phyloP scores from a whole-genome alignment of 768 basidiomycete genomes.

The Collybia sordida region DNA sequence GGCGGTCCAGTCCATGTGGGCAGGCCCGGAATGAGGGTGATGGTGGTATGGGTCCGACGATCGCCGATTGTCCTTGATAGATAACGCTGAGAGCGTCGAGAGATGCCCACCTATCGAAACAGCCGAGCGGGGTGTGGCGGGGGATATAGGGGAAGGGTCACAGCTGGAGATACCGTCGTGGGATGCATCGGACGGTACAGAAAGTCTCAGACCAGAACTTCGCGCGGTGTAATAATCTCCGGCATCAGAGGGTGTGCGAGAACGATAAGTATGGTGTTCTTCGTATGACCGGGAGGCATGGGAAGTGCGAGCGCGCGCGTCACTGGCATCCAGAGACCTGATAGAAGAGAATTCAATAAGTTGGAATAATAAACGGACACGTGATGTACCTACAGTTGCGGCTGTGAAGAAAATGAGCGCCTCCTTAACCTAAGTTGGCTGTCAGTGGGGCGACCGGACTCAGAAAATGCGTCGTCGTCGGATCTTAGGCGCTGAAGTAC shows the following conservation, averaged over 20 bases:
- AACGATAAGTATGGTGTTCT: constrained; percentile 7
- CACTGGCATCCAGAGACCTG: constrained; percentile 4
- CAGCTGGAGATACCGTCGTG: constrained; percentile 47
- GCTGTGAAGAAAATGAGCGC: constrained; percentile 42
- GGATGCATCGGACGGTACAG: constrained; percentile 34
- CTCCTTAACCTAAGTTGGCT: constrained; percentile 36
- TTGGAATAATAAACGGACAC: neutral
- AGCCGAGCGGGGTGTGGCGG: constrained; percentile 52
- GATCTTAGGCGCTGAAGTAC: constrained; percentile 64
- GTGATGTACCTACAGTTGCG: constrained; percentile 16
- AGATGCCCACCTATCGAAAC: constrained; percentile 20
- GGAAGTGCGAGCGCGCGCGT: constrained; percentile 2
- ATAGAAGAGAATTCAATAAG: neutral
- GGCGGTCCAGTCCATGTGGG: constrained; percentile 11
- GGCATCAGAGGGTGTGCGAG: constrained; percentile 15
- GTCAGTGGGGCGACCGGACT: constrained; percentile 21
- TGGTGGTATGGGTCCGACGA: constrained; percentile 8
- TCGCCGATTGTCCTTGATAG: constrained; percentile 6
- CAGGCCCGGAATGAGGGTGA: neutral
- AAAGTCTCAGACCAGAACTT: constrained; percentile 16
- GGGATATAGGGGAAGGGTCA: constrained; percentile 53
- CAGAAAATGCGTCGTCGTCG: constrained; percentile 42
- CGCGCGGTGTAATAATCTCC: constrained; percentile 6
- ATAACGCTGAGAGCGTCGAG: neutral
- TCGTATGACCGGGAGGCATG: constrained; percentile 12